Evolutionary conservation across 495 filamentous ascomycete genomes (phyloP).

Genomic region (Trichoderma asperelloides): DNA sequence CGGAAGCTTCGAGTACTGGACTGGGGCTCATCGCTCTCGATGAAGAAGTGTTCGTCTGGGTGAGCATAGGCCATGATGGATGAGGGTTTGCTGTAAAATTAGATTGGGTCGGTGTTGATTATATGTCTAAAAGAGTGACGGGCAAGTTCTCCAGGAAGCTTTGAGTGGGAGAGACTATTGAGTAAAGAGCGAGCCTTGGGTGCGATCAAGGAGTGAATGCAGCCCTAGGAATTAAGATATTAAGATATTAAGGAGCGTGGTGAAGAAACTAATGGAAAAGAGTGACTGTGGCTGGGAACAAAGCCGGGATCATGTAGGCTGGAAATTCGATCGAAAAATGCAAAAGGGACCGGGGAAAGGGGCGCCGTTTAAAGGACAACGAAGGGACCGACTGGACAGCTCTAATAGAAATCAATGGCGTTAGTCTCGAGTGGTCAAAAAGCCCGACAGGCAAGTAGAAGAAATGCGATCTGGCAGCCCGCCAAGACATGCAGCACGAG

Average conservation of each 20-base stretch:
- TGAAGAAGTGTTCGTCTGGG: slow-evolving; percentile 65
- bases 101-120: slow-evolving; percentile 14
- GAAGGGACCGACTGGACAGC: slow-evolving; percentile 20
- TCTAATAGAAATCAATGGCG: slow-evolving; percentile 20
- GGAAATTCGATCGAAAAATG: slow-evolving; percentile 24
- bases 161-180: slow-evolving; percentile 23
- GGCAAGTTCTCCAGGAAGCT: slow-evolving; percentile 46
- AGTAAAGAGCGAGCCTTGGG: slow-evolving; percentile 34
- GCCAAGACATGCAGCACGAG: slow-evolving; percentile 18
- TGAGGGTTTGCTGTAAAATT: slow-evolving; percentile 14
- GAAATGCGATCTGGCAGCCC: slow-evolving; percentile 20
- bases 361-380: slow-evolving; percentile 24
- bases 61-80: slow-evolving; percentile 66
- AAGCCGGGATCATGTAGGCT: slow-evolving; percentile 21
- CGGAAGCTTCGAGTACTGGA: slow-evolving; percentile 36
- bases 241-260: slow-evolving; percentile 47
- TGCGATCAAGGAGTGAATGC: slow-evolving; percentile 31
- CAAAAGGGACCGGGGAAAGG: slow-evolving; percentile 23
- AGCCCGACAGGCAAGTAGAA: slow-evolving; percentile 15
- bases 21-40: slow-evolving; percentile 64
- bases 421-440: slow-evolving; percentile 19
- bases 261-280: slow-evolving; percentile 36
- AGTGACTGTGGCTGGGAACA: slow-evolving; percentile 40
- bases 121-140: slow-evolving; percentile 31
- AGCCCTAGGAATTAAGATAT: slow-evolving; percentile 31